Evolutionary conservation across 2,329 filamentous ascomycete genomes (phyloP).

Genomic region (Teratosphaeria pseudoeucalypti): DNA sequence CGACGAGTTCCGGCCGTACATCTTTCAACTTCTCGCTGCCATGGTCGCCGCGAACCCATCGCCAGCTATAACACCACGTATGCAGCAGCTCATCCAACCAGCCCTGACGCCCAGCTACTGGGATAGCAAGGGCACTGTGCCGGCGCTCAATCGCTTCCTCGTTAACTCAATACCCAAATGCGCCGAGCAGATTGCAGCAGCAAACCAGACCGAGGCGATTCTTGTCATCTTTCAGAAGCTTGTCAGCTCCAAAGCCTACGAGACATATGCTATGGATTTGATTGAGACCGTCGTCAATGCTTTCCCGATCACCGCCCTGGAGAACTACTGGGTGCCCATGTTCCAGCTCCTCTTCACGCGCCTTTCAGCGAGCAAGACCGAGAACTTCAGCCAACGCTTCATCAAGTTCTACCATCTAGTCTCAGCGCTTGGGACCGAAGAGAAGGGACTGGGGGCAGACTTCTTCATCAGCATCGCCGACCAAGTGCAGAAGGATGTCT

Average conservation of each 20-base stretch:
- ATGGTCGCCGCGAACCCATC: slow-evolving; percentile 78
- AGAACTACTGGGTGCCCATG: slow-evolving; percentile 69
- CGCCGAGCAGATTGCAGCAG: slow-evolving; percentile 58
- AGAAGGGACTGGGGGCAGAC: slow-evolving; percentile 79
- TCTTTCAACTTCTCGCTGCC: slow-evolving; percentile 90
- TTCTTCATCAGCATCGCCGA: slow-evolving; percentile 85
- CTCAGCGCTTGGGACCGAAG: slow-evolving; percentile 53
- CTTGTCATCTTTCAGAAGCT: slow-evolving; percentile 95
- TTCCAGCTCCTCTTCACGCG: slow-evolving; percentile 71
- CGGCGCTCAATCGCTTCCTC: slow-evolving; percentile 76
- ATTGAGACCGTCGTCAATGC: slow-evolving; percentile 68
- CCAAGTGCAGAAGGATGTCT: slow-evolving; percentile 64
- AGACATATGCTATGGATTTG: slow-evolving; percentile 79
- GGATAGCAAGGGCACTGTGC: slow-evolving; percentile 88
- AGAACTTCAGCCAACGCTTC: slow-evolving; percentile 77
- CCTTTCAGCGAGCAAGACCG: slow-evolving; percentile 62
- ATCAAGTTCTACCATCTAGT: slow-evolving; percentile 92
- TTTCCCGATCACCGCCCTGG: slow-evolving; percentile 63
- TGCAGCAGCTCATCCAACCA: slow-evolving; percentile 66
- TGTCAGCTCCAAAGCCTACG: slow-evolving; percentile 69
- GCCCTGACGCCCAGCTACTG: slow-evolving; percentile 75
- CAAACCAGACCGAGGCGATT: slow-evolving; percentile 75
- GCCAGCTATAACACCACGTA: slow-evolving; percentile 68
- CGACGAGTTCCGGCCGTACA: slow-evolving; percentile 88
- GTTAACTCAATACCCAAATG: slow-evolving; percentile 74